A percentile compares a stretch with the other conserved stretches of the same genome.
Conservation (phyloP, 805 yeast species). For the Nakazawaea sp. region DNA sequence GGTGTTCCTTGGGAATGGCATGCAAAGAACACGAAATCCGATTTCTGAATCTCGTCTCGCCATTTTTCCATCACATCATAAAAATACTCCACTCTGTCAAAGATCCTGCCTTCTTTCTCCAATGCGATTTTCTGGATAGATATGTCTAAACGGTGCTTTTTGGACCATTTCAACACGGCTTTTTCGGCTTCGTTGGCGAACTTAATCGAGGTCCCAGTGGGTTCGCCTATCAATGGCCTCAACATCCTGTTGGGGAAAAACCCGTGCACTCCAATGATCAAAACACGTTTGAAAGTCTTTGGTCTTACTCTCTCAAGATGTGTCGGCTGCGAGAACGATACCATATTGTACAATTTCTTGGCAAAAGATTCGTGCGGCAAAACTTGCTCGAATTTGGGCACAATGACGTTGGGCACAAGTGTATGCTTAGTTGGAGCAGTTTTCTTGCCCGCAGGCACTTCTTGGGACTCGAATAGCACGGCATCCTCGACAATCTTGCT, state of each 20-base stretch:
- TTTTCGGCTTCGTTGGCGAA: constrained; percentile 88
- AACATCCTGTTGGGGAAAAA: constrained; percentile 87
- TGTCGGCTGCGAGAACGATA: constrained; percentile 4
- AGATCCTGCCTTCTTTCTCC: constrained; percentile 88
- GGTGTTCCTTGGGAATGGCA: constrained; percentile 97
- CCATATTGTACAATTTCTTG: not conserved
- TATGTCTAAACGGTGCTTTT: constrained; percentile 32
- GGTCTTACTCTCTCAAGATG: constrained; percentile 14
- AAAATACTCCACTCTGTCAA: constrained; percentile 79
- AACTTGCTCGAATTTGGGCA: constrained; percentile 20
- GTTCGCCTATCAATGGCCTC: constrained; percentile 86
- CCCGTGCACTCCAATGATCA: constrained; percentile 93
- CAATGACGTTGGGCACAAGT: constrained; percentile 17
- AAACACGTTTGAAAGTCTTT: constrained; percentile 41
- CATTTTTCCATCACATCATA: constrained; percentile 66
- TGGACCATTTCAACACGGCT: constrained; percentile 65
- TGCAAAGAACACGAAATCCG: constrained; percentile 87
- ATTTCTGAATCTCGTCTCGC: constrained; percentile 35
- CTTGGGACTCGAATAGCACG: constrained; percentile 17
- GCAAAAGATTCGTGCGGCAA: constrained; percentile 17
- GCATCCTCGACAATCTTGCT: constrained; percentile 13
- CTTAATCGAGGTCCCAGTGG: constrained; percentile 90
- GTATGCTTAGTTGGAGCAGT: constrained; percentile 1
- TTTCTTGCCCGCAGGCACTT: constrained; percentile 10
- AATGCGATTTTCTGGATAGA: constrained; percentile 86